phyloP scores from a whole-genome alignment of 225 moss, liverwort and hornwort species.

The Polytrichum commune region DNA sequence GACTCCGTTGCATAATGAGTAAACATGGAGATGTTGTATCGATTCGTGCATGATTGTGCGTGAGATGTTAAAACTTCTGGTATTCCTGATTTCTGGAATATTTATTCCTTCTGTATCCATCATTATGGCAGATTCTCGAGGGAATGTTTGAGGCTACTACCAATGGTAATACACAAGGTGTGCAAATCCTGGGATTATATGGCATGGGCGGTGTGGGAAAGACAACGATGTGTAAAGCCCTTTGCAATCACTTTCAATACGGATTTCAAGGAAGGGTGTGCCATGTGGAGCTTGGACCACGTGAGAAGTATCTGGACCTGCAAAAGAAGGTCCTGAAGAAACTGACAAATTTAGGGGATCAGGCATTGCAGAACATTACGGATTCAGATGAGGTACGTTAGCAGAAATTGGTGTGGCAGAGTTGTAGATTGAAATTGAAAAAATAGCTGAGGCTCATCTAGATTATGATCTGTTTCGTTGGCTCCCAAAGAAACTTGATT shows the following conservation, averaged over 20 bases:
- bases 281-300: conserved; percentile 1
- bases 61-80: too few species aligned
- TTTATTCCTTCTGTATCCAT: too few species aligned
- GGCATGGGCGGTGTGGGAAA: conserved; percentile 1
- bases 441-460: too few species aligned
- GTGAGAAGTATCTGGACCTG: not conserved
- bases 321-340: not conserved
- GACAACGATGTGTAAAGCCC: not conserved
- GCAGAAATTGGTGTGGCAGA: too few species aligned
- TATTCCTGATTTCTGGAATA: too few species aligned
- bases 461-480: too few species aligned
- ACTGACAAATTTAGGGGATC: not conserved
- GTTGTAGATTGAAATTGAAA: too few species aligned
- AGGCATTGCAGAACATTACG: not conserved
- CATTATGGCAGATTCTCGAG: not conserved
- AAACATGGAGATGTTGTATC: too few species aligned
- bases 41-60: too few species aligned
- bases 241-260: not conserved
- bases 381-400: not conserved
- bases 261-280: not conserved
- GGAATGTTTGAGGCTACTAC: not conserved
- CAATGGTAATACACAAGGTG: not conserved
- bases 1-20: too few species aligned
- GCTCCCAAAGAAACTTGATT: too few species aligned
- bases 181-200: conserved; percentile 1